Percentiles rank a stretch among this genome's conserved stretches.
phyloP scores from a whole-genome alignment of 139 green algal genomes.

The Tetradesmus lagerheimii region DNA sequence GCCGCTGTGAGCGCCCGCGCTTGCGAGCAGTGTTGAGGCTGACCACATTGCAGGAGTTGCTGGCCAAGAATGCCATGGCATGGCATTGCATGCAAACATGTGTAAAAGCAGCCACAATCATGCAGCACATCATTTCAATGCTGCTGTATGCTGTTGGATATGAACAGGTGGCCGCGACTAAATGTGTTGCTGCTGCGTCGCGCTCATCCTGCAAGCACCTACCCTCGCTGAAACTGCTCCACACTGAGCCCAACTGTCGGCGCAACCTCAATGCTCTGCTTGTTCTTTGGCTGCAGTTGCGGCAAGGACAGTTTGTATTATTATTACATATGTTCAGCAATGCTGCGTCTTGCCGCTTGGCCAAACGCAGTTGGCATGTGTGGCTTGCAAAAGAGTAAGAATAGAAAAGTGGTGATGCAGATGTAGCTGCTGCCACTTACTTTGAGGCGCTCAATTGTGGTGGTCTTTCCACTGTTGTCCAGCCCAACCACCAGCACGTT shows the following conservation, averaged over 20 bases:
- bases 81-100: no score
- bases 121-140: no score
- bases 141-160: no score
- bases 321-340: not conserved
- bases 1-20: not conserved
- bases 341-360: no score
- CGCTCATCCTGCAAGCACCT: not conserved
- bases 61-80: no score
- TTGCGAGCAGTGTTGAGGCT: not conserved
- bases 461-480: constrained; percentile 89
- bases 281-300: constrained; percentile 60
- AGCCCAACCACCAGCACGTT: constrained; percentile 86
- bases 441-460: constrained; percentile 83
- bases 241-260: constrained; percentile 85
- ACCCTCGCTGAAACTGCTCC: constrained; percentile 76
- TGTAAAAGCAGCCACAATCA: no score
- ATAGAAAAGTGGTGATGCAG: not conserved
- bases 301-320: not conserved
- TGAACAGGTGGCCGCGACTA: no score
- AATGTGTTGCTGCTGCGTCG: not conserved
- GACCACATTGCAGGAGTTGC: no score
- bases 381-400: no score
- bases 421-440: constrained; percentile 41
- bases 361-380: no score
- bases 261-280: constrained; percentile 66